phyloP scores from a whole-genome alignment of 208 protist genomes.

The Naegleria gruberi region DNA sequence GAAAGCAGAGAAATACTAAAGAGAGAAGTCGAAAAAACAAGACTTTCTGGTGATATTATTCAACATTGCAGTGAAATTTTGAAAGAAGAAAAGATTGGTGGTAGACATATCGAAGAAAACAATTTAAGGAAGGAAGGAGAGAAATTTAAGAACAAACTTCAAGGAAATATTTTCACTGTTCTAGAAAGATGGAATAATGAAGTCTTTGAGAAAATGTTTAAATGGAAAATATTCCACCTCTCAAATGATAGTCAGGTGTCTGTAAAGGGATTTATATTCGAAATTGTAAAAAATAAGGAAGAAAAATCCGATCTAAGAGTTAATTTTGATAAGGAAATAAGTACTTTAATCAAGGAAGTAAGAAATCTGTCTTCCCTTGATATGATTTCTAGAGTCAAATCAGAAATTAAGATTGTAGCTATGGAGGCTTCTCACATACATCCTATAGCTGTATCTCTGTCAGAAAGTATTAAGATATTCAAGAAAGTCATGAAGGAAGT shows the following conservation, averaged over 20 bases:
- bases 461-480: constrained; percentile 44
- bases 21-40: constrained; percentile 19
- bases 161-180: constrained; percentile 34
- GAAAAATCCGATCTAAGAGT: constrained; percentile 43
- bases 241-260: constrained; percentile 33
- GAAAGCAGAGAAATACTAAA: constrained; percentile 22
- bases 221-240: constrained; percentile 34
- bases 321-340: constrained; percentile 60
- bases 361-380: constrained; percentile 52
- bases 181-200: constrained; percentile 30
- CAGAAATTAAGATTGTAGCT: constrained; percentile 41
- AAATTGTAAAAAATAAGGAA: constrained; percentile 4
- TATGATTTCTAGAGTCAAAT: constrained; percentile 44
- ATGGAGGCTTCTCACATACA: constrained; percentile 45
- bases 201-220: constrained; percentile 11
- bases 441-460: constrained; percentile 54
- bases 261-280: constrained; percentile 44
- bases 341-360: constrained; percentile 69
- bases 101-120: constrained; percentile 51
- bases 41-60: not conserved
- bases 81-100: constrained; percentile 25
- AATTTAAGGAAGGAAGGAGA: constrained; percentile 55
- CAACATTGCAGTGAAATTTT: constrained; percentile 6
- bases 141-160: constrained; percentile 52
- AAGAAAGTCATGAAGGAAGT: not conserved